Base-by-base conservation (phyloP, 129 eudicot genomes). In the Centaurea solstitialis region DNA sequence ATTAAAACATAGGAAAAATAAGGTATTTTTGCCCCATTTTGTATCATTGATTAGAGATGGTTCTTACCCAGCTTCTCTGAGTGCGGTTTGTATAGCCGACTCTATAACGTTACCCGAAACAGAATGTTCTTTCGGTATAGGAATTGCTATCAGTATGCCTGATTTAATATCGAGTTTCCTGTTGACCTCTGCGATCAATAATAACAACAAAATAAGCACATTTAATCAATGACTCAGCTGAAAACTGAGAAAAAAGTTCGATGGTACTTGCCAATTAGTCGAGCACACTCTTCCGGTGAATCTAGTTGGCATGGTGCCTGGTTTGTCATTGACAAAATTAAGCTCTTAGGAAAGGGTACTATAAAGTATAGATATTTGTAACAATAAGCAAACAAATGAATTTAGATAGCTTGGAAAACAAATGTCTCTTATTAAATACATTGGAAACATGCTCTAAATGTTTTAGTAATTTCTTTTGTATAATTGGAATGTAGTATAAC, bases 211-310 rank as follows among this genome's bases (percentile, higher is more conserved):
- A 50, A 38, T 57, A 78, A 82, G 72, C 68, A 76, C 21, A 67
- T 75, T 21, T 71, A 21, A 40, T 76, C 23, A 69, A 57, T 28
- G 71, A 23, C 22, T 72, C 59, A 45, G 50, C 13, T 65, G 37
- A 75, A 43, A 41, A 68, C 4, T 26, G 30, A 75, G 21, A 62
- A 39, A n/a, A 80, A 13, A 39, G 64, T 15, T 76, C 21, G 20
- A 75, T 24, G 50, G 5, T 15, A 62, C 85, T 82, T 76, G 87
- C 99, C 99, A 79, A 96, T 96, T 73, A 96, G 80, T 72, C 91
- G 92, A 84, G 99, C 99, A 87, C 93, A 91, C 22, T 96, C 98
- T 74, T 96, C 98, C 17, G 98, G 90, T 57, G 98, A 73, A 81
- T 96, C 91, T 71, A 93, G 87, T 18, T 87, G 89, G 84, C 88